Evolutionary conservation across 345 rosid genomes (phyloP), one percentile per base, ranked within the genome.

Genomic region (Garcia nutans): DNA sequence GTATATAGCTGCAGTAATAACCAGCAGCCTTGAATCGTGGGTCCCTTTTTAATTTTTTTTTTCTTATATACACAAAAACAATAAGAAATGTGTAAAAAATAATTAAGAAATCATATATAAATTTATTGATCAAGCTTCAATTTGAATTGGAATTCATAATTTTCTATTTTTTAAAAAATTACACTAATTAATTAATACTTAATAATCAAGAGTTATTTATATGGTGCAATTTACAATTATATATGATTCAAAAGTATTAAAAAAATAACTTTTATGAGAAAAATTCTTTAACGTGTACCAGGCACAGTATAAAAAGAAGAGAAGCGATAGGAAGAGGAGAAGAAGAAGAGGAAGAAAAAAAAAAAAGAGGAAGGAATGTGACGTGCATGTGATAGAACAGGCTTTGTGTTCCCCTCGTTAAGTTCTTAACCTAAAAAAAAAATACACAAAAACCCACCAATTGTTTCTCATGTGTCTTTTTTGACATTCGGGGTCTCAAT

Each of bases 331-430:
- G 79, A 68, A 68, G 74, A 50, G 67, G 76, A 78, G 84, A 83
- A 41, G 85, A 74, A 50, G 78, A 81, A 64, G 71, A 74, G 44
- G 70, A 74, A 76, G 83, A 84, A 33, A 83, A 82, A 84, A 86
- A 87, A 85, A 76, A 87, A 77, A 83, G 75, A 66, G 44, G 56
- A 52, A 19, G n/a, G 89, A 84, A 78, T 68, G 89, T 83, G 90
- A 84, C 81, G 87, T 84, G 90, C 95, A 91, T 89, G 95, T 91
- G 95, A 85, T 86, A 87, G 84, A 82, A 87, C 91, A 89, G 91
- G 88, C 90, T 89, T 91, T 85, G 76, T 89, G 93, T 84, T 89
- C 90, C 94, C 94, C 80, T 80, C 87, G 76, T 79, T 66, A 79
- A 70, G 81, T 54, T 59, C 69, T 60, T 64, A 63, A 52, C 65